phyloP scores from a whole-genome alignment of 768 basidiomycete species.

The Symmetrospora coprosmae region DNA sequence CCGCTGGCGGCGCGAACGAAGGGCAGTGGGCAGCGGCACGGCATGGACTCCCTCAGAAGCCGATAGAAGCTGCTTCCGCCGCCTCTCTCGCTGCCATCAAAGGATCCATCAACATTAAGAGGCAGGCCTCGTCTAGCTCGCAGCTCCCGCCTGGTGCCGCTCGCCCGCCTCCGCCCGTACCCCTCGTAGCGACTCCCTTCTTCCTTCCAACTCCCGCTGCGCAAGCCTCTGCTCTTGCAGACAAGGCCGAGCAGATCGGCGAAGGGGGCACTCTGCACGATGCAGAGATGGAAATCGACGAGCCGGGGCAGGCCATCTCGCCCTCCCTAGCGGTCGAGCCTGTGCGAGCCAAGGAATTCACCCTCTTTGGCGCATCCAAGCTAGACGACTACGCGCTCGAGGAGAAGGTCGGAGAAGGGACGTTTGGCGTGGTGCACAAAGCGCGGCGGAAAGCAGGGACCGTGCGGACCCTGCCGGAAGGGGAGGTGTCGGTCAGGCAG shows the following conservation, averaged over 20 bases:
- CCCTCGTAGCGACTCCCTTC: conserved; percentile 4
- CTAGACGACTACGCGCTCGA: conserved; percentile 65
- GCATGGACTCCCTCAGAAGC: too few species aligned
- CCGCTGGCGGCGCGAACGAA: too few species aligned
- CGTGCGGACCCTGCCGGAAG: not conserved
- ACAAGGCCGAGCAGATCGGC: not conserved
- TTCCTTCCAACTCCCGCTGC: conserved; percentile 7
- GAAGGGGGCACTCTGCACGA: too few species aligned
- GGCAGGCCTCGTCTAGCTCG: too few species aligned
- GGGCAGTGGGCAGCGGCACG: too few species aligned
- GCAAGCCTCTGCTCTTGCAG: not conserved
- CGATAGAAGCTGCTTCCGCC: too few species aligned
- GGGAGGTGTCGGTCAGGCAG: too few species aligned
- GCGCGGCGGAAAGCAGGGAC: conserved; percentile 3
- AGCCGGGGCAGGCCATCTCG: too few species aligned
- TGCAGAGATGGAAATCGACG: too few species aligned
- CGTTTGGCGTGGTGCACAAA: conserved; percentile 63
- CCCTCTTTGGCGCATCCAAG: conserved; percentile 34
- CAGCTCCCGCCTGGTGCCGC: too few species aligned
- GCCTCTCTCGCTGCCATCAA: too few species aligned
- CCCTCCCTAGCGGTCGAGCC: not conserved
- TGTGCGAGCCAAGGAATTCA: not conserved
- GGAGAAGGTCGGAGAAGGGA: conserved; percentile 87
- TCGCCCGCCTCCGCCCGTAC: not conserved
- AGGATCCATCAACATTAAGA: too few species aligned